Base-by-base conservation (phyloP, 129 eudicot genomes). In the Lactuca sativa region DNA sequence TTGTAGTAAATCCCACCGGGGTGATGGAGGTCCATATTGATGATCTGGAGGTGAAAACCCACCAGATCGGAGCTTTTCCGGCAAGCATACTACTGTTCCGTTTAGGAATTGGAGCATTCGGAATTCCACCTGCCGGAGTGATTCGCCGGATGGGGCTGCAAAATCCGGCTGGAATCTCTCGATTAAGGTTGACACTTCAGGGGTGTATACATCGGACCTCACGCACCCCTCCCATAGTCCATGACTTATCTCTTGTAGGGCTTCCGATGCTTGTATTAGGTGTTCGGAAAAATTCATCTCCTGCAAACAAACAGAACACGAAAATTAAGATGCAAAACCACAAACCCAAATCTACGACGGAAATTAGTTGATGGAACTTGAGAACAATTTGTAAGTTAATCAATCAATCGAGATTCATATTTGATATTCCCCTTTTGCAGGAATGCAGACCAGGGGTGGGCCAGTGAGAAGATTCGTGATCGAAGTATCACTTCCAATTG, bases 201-300 rank as follows among this genome's bases (percentile, higher is more conserved):
- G 83, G 18, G 98, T 93, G 84, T 83, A 90, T 49, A 89, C 74
- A 55, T 93, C 98, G 4, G 96, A 85, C 25, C 80, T 80, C 70
- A 84, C 82, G 79, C 96, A 93, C 14, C 98, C 96, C 55, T 93
- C 98, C 98, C 98, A 93, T 51, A 82, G 84, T 33, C 98, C 98
- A 55, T 85, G 90, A 76, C 95, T 93, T 88, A 93, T 93, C 44
- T 93, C 98, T 48, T 81, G 56, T 38, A 93, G 78, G 9, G 96
- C 98, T 55, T 93, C 96, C 8, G 88, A 81, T 43, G 95, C 49
- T 38, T 86, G 98, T 81, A 93, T 85, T 59, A 76, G 84, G 64
- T 93, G 92, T 67, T 93, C 98, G 4, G 85, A 66, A 52, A 93
- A 69, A 64, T 84, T 85, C 80, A 93, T 75, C 80, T 93, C 98